Evolutionary conservation across 164 flowering plant genomes (phyloP).

Genomic region (Chimonanthus praecox): DNA sequence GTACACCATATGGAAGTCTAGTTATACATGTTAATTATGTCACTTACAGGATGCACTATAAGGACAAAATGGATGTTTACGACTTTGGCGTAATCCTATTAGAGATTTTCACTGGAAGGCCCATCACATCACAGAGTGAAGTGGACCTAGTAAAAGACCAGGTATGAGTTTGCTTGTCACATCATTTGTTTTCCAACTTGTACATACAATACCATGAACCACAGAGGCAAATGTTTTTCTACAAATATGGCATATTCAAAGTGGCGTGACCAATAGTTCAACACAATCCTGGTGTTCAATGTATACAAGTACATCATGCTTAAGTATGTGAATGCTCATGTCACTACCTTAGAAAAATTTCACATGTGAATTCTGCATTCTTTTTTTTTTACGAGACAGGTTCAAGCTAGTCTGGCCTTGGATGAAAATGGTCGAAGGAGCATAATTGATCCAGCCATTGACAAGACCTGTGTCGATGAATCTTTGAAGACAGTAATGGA

Average conservation of each 20-base stretch:
- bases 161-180: slow-evolving; percentile 28
- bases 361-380: no score
- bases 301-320: no score
- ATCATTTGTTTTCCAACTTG: not conserved
- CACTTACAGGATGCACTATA: slow-evolving; percentile 38
- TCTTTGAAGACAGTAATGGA: slow-evolving; percentile 78
- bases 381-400: slow-evolving; percentile 24
- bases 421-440: slow-evolving; percentile 48
- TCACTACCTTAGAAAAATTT: no score
- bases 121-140: slow-evolving; percentile 41
- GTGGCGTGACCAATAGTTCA: no score
- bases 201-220: no score
- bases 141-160: slow-evolving; percentile 39
- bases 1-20: not conserved
- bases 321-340: no score
- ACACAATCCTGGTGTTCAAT: no score
- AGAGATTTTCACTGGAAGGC: slow-evolving; percentile 64
- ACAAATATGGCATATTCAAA: no score
- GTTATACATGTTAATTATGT: not conserved
- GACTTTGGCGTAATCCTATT: slow-evolving; percentile 82
- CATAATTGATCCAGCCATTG: slow-evolving; percentile 44
- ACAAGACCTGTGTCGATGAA: slow-evolving; percentile 41
- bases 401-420: slow-evolving; percentile 32
- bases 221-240: no score
- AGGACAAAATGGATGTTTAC: slow-evolving; percentile 57